These are phyloP conservation scores for Lyophyllum decastes DNA, from an alignment of 768 basidiomycete species.

Conservation along the genomic window DNA sequence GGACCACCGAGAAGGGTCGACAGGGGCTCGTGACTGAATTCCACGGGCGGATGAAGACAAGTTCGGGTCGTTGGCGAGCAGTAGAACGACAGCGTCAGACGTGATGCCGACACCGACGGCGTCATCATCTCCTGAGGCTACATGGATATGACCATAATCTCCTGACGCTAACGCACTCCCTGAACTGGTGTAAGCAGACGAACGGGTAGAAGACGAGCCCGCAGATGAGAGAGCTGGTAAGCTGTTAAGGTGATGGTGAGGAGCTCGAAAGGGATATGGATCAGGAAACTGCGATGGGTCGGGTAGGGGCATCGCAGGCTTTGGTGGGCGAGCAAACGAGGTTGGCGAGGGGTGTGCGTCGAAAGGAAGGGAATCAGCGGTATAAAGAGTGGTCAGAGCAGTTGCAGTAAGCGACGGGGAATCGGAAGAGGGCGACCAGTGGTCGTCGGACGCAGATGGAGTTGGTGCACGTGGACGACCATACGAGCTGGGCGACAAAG, in stretches of 20 bases:
- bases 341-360: constrained; percentile 27
- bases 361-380: constrained; percentile 10
- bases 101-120: constrained; percentile 58
- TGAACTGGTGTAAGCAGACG: constrained; percentile 76
- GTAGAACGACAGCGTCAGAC: constrained; percentile 64
- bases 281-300: constrained; percentile 74
- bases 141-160: constrained; percentile 67
- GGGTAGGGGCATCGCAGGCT: constrained; percentile 44
- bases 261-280: constrained; percentile 64
- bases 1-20: constrained; percentile 76
- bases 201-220: constrained; percentile 74
- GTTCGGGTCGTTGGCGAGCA: constrained; percentile 54
- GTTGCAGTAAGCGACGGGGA: constrained; percentile 7
- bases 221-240: constrained; percentile 68
- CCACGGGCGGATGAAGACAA: constrained; percentile 43
- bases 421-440: constrained; percentile 22
- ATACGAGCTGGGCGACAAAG: constrained; percentile 30
- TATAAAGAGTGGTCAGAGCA: not conserved
- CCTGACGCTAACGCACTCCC: constrained; percentile 61
- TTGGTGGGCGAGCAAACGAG: constrained; percentile 44
- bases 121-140: constrained; percentile 65
- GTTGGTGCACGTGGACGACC: constrained; percentile 42
- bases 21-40: constrained; percentile 48
- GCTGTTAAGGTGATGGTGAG: constrained; percentile 46
- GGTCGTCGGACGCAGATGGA: constrained; percentile 28